Evolutionary conservation across 73 alveolate species (phyloP).

Genomic region (Paramecium tetraurelia): DNA sequence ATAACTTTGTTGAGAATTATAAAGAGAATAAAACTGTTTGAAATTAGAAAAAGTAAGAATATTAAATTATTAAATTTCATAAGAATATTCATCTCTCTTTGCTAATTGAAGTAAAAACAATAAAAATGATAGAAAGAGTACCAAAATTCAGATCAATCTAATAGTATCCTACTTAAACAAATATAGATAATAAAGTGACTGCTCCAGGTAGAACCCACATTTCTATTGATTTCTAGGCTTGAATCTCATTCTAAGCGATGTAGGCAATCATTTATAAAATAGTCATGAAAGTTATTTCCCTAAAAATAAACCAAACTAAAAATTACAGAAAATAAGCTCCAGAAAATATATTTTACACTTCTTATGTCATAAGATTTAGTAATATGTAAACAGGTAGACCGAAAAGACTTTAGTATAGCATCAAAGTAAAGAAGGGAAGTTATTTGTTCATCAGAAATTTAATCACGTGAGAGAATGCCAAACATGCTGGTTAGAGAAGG

Average conservation of each 20-base stretch:
- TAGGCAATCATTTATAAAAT: constrained; percentile 30
- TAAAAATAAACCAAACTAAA: not conserved
- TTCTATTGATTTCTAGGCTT: not conserved
- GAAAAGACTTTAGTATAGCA: not conserved
- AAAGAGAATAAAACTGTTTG: not conserved
- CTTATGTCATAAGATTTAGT: not conserved
- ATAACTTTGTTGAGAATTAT: not conserved
- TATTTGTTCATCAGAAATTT: not conserved
- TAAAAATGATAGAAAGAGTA: constrained; percentile 25
- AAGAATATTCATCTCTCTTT: not conserved
- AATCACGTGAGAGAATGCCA: not conserved
- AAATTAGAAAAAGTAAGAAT: not conserved
- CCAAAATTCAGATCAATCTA: not conserved
- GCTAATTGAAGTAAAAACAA: not conserved
- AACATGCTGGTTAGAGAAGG: not conserved
- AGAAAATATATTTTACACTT: not conserved
- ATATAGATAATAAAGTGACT: constrained; percentile 4
- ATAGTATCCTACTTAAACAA: not conserved
- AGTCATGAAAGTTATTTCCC: not conserved
- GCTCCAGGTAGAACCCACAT: not conserved
- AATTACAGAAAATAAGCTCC: not conserved
- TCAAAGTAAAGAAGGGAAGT: not conserved
- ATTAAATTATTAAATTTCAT: not conserved
- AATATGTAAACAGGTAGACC: constrained; percentile 7
- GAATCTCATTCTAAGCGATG: not conserved